Evolutionary conservation across 2,329 filamentous ascomycete species (phyloP).

Genomic region (Penicillium sp.): DNA sequence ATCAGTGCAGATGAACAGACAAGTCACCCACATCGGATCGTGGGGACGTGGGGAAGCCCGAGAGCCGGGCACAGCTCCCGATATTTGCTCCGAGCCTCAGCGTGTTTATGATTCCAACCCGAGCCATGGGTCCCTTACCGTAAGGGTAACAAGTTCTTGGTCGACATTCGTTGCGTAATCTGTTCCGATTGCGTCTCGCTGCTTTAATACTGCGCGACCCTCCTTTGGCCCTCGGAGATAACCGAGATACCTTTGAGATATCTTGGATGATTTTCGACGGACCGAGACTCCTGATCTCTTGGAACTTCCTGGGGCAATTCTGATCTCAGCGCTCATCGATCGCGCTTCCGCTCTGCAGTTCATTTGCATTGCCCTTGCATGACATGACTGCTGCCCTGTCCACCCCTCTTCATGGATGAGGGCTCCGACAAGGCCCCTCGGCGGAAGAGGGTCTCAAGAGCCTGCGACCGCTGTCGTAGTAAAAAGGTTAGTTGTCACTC

Average conservation of each 20-base stretch:
- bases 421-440: constrained; percentile 39
- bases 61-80: neutral
- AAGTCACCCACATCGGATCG: constrained; percentile 3
- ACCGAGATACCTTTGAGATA: neutral
- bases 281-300: neutral
- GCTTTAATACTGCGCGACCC: neutral
- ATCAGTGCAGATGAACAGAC: neutral
- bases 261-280: neutral
- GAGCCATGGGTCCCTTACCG: neutral
- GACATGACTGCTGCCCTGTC: constrained; percentile 23
- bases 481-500: constrained; percentile 35
- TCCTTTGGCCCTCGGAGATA: neutral
- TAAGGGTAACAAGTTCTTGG: neutral
- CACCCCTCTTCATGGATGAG: constrained; percentile 39
- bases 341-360: neutral
- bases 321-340: neutral
- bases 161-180: constrained; percentile 9
- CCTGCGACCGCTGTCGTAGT: constrained; percentile 46
- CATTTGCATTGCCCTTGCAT: constrained; percentile 15
- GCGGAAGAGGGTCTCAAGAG: constrained; percentile 47
- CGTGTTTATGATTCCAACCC: neutral
- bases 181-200: constrained; percentile 8
- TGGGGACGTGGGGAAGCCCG: constrained; percentile 18
- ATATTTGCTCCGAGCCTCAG: neutral
- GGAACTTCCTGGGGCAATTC: neutral